Percentiles rank a stretch among this genome's conserved stretches.
phyloP scores from a whole-genome alignment of 768 basidiomycete genomes.

The Leccinum aurantiacum region DNA sequence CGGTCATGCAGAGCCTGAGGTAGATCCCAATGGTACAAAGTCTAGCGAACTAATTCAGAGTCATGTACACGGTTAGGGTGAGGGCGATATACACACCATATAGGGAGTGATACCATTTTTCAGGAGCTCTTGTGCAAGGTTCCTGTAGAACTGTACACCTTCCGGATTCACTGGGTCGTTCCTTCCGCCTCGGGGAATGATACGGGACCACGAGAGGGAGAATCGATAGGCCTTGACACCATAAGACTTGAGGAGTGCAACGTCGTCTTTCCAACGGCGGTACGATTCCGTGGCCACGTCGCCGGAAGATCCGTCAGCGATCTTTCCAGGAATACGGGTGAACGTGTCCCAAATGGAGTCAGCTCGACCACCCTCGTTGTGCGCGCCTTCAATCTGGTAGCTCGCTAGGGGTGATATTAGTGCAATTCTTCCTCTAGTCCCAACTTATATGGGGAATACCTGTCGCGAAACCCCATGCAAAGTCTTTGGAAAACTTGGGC shows the following conservation, averaged over 20 bases:
- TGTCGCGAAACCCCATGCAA: slow-evolving; percentile 9
- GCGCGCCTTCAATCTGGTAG: slow-evolving; percentile 78
- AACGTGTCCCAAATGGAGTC: slow-evolving; percentile 81
- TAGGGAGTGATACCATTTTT: slow-evolving; percentile 68
- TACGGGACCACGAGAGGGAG: slow-evolving; percentile 74
- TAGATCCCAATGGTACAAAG: slow-evolving; percentile 1
- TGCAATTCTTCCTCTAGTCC: background rate
- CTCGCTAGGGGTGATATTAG: slow-evolving; percentile 41
- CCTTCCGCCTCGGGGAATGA: slow-evolving; percentile 73
- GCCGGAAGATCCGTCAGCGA: slow-evolving; percentile 65
- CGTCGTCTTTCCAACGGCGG: slow-evolving; percentile 65
- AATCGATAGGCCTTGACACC: slow-evolving; percentile 79
- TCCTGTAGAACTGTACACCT: slow-evolving; percentile 72
- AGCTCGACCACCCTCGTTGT: slow-evolving; percentile 59
- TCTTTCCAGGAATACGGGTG: slow-evolving; percentile 67
- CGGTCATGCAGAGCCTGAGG: background rate
- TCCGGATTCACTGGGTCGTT: slow-evolving; percentile 70
- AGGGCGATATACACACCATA: slow-evolving; percentile 41
- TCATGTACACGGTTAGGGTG: background rate
- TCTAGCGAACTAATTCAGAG: background rate
- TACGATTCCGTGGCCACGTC: slow-evolving; percentile 79
- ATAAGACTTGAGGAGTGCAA: slow-evolving; percentile 60
- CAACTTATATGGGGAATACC: background rate
- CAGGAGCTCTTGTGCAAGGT: slow-evolving; percentile 68
- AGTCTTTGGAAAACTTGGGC: slow-evolving; percentile 5